Conservation (phyloP, 179 eudicot species). For the Dionaea muscipula region DNA sequence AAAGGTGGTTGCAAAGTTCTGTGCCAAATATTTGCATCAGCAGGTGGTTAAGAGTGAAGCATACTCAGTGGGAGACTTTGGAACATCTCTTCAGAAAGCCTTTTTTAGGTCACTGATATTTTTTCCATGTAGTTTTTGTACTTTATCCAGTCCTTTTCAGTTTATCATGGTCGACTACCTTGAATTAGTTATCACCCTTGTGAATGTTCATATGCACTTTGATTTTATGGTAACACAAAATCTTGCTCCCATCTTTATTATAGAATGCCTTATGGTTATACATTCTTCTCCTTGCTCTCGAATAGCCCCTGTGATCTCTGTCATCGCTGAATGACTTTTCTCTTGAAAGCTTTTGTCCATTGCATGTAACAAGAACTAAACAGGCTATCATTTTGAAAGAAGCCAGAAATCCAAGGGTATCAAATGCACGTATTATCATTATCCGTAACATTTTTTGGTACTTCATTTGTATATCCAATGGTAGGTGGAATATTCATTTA, state of each 20-base stretch:
- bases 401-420: no score
- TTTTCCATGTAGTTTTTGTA: neutral
- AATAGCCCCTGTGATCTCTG: neutral
- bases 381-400: no score
- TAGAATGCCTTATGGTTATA: neutral
- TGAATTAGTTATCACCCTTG: no score
- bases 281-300: neutral
- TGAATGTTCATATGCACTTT: neutral
- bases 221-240: neutral
- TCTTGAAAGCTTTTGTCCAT: no score
- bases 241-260: neutral
- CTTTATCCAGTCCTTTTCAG: neutral
- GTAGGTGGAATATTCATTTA: no score
- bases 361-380: no score
- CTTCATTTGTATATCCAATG: no score
- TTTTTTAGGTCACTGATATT: slow-evolving; percentile 57
- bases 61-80: slow-evolving; percentile 71
- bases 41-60: slow-evolving; percentile 88
- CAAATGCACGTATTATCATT: no score
- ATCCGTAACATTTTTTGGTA: no score
- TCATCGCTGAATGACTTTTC: no score
- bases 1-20: slow-evolving; percentile 95
- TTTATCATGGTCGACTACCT: neutral
- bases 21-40: slow-evolving; percentile 92
- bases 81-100: slow-evolving; percentile 72